Evolutionary conservation across 129 eudicot genomes (phyloP), one percentile per base, ranked within the genome.

Genomic region (Flaveria brownii): DNA sequence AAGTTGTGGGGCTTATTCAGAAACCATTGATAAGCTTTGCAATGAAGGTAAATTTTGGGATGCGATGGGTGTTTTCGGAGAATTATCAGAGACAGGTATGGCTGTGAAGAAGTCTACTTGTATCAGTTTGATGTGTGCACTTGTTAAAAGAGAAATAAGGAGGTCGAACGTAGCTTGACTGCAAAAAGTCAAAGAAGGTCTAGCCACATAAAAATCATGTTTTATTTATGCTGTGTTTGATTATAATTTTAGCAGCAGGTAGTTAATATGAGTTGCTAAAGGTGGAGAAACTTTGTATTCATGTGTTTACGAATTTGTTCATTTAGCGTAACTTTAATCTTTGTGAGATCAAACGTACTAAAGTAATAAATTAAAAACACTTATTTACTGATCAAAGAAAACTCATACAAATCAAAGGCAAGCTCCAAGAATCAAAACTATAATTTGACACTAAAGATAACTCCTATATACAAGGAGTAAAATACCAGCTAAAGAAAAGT

Each of bases 51-150:
- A 81, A 74, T 90, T 85, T 87, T 84, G 84, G 77, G 98, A 93
- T 77, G 96, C 98, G 43, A 85, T 90, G 94, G 75, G 75, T 18
- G 70, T 76, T 17, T 90, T 88, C 76, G 76, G 77, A 73, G 92
- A 93, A 73, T 33, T 82, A 82, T 82, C 80, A 6, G 55, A 76
- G 74, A 84, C 77, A 73, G 98, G 98, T 60, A 30, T 82, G 45
- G 41, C 83, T 68, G 71, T 93, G 45, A 77, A 86, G 78, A 90
- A 90, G 54, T 90, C 89, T 0, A 71, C 95, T 23, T 86, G 88
- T 67, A 82, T 93, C 42, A 76, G 71, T 74, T 84, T 93, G 84
- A 93, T 93, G 82, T 83, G 80, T 81, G 98, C 92, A 49, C 86
- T 90, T 20, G 68, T 93, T 39, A 86, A 86, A 87, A 84, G 78